These are phyloP conservation scores for Populus hybrid DNA, from an alignment of 441 rosid species.

Conservation along the genomic window DNA sequence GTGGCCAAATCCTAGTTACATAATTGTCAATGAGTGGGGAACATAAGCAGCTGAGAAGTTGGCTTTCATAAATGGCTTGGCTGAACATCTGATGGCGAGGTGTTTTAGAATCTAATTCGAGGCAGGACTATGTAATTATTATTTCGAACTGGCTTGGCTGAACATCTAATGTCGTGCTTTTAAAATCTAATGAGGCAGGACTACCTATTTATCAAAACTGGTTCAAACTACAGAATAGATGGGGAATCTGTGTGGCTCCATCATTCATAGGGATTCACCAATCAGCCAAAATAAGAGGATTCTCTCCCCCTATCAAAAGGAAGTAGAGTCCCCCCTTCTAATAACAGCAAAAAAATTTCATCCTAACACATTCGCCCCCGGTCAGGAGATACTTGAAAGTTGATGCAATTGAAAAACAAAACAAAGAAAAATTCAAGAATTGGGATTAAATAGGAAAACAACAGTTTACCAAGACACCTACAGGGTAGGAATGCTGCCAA, in stretches of 20 bases:
- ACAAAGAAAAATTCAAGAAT: not conserved
- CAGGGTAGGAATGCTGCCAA: not conserved
- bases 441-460: not conserved
- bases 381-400: not conserved
- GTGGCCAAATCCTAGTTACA: not conserved
- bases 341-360: not conserved
- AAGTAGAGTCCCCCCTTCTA: not conserved
- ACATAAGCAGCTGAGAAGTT: not conserved
- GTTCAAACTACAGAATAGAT: not conserved
- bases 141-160: not conserved
- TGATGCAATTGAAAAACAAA: not conserved
- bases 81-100: not conserved
- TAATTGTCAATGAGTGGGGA: not conserved
- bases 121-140: slow-evolving; percentile 1
- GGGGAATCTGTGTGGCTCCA: not conserved
- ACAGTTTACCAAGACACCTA: not conserved
- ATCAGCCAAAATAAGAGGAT: not conserved
- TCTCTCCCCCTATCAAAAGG: not conserved
- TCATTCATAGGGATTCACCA: not conserved
- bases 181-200: not conserved
- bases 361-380: not conserved
- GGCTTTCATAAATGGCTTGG: not conserved
- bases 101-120: not conserved
- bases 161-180: not conserved
- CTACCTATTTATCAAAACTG: not conserved